Evolutionary conservation across 2,329 filamentous ascomycete genomes (phyloP).

Genomic region (Pseudogymnoascus sp.): DNA sequence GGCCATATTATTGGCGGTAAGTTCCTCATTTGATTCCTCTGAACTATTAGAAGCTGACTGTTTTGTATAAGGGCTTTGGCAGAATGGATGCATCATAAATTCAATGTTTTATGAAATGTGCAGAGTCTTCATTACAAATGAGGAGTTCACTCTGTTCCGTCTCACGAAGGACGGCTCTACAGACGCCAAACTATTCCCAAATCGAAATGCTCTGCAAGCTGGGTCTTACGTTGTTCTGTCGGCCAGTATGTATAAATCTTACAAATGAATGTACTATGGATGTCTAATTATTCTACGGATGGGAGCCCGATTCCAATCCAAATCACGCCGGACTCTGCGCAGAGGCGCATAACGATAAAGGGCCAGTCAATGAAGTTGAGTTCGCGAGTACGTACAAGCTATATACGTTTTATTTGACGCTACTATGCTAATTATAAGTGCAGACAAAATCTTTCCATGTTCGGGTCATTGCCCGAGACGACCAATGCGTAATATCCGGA

Average conservation of each 20-base stretch:
- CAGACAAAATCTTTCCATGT: not conserved
- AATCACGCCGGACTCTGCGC: not conserved
- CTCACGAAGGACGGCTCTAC: not conserved
- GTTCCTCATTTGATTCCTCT: not conserved
- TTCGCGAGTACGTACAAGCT: not conserved
- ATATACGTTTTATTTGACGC: not conserved
- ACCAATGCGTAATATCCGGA: not conserved
- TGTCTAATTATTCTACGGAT: not conserved
- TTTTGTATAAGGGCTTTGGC: not conserved
- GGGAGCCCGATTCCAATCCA: not conserved
- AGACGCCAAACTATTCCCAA: not conserved
- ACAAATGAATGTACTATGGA: no score
- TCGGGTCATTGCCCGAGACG: not conserved
- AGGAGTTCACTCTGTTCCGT: not conserved
- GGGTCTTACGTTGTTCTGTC: not conserved
- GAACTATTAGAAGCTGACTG: not conserved
- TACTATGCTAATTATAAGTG: not conserved
- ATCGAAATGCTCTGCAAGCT: not conserved
- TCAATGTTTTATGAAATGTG: not conserved
- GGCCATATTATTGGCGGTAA: not conserved
- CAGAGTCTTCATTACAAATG: not conserved
- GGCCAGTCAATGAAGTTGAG: not conserved
- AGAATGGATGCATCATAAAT: not conserved
- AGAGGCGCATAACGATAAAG: not conserved
- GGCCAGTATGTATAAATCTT: not conserved